Conservation (phyloP, 768 basidiomycete genomes). For the Tulasnella calospora region DNA sequence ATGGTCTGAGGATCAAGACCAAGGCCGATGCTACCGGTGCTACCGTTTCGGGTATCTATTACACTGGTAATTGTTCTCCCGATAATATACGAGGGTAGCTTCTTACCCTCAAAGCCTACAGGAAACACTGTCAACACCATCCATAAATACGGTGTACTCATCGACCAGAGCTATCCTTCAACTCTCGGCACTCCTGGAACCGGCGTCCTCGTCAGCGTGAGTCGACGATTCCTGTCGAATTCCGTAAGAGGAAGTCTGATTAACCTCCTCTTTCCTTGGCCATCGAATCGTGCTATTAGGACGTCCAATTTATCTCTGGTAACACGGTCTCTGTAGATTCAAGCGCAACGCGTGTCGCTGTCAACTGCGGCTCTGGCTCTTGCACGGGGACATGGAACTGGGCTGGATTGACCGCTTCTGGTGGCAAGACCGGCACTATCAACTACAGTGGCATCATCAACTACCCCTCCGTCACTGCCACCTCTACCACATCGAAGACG, state of each 20-base stretch:
- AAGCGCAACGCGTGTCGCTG: constrained; percentile 46
- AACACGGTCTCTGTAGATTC: constrained; percentile 45
- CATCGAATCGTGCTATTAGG: background rate
- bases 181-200: constrained; percentile 51
- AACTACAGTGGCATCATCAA: constrained; percentile 34
- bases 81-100: background rate
- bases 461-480: background rate
- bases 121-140: constrained; percentile 51
- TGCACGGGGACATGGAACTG: constrained; percentile 55
- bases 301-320: constrained; percentile 31
- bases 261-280: background rate
- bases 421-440: constrained; percentile 42
- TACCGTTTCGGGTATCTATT: constrained; percentile 30
- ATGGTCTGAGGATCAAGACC: constrained; percentile 51
- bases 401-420: constrained; percentile 44
- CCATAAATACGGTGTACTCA: constrained; percentile 48
- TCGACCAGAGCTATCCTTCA: constrained; percentile 60
- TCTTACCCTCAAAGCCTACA: constrained; percentile 33
- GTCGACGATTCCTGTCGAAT: constrained; percentile 26
- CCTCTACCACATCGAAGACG: background rate
- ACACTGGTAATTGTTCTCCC: constrained; percentile 25
- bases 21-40: constrained; percentile 30
- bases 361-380: constrained; percentile 52
- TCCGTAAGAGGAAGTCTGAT: no score
- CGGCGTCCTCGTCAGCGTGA: constrained; percentile 53